Conservation (phyloP, 2,329 filamentous ascomycete genomes). For the Bipolaris victoriae region DNA sequence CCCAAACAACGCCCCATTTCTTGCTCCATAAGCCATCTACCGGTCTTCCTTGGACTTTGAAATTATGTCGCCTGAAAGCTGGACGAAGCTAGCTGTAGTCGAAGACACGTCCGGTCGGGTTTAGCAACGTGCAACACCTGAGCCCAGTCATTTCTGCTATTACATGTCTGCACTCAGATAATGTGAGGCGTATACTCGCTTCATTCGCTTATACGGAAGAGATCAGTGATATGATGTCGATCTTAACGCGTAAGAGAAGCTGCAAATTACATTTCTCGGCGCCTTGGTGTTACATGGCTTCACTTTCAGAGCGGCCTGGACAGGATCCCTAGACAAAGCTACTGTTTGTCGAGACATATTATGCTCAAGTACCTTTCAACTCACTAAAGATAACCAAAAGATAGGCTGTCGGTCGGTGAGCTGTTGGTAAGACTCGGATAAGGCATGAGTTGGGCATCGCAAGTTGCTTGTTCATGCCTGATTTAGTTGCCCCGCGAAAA, state of each 20-base stretch:
- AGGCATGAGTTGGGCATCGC: neutral
- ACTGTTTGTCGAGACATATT: too few relatives aligned
- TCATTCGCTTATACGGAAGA: neutral
- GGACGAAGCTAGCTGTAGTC: neutral
- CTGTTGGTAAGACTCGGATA: neutral
- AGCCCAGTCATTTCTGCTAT: neutral
- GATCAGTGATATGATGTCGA: neutral
- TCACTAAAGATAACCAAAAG: too few relatives aligned
- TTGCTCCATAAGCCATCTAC: too few relatives aligned
- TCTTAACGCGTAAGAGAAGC: too few relatives aligned
- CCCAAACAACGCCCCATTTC: neutral
- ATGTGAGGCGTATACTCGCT: neutral
- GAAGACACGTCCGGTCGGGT: neutral
- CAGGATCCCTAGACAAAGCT: neutral
- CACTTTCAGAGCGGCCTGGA: neutral
- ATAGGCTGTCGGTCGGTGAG: neutral
- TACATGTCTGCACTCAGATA: neutral
- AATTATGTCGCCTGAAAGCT: neutral
- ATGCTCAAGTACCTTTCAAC: too few relatives aligned
- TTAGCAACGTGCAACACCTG: neutral
- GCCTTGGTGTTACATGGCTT: neutral
- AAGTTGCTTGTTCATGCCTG: neutral
- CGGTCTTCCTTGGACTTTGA: neutral
- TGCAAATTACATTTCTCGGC: neutral
- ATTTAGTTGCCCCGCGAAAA: neutral